phyloP scores from a whole-genome alignment of 2,329 filamentous ascomycete genomes.

The Colletotrichum acutatum region DNA sequence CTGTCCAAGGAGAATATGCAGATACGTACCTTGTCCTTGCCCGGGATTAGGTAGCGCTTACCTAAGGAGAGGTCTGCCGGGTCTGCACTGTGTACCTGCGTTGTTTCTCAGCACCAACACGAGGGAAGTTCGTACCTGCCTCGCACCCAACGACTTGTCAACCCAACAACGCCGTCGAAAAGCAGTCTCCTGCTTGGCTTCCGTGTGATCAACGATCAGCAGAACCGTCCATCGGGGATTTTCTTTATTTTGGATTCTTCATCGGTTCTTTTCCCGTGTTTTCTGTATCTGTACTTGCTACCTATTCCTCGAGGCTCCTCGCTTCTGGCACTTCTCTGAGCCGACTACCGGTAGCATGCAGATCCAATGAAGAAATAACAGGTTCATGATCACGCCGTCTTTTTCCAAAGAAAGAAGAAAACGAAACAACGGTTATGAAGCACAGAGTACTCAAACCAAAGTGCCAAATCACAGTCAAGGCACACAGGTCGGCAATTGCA shows the following conservation, averaged over 20 bases:
- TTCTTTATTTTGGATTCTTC: conserved; percentile 10
- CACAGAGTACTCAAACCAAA: background rate
- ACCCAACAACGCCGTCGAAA: conserved; percentile 30
- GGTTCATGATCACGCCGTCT: background rate
- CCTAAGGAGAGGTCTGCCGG: background rate
- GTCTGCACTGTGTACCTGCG: conserved; percentile 14
- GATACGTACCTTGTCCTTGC: background rate
- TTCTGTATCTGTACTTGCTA: background rate
- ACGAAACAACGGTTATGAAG: background rate
- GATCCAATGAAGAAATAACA: background rate
- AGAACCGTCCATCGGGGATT: conserved; percentile 18
- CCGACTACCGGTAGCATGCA: background rate
- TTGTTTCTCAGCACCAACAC: conserved; percentile 15
- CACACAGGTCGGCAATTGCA: conserved; percentile 19
- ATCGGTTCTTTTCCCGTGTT: conserved; percentile 14
- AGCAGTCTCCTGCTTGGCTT: conserved; percentile 22
- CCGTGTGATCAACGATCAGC: conserved; percentile 32
- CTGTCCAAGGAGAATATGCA: background rate
- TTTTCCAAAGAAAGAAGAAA: background rate
- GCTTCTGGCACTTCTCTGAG: background rate
- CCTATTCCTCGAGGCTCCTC: background rate
- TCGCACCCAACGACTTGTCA: conserved; percentile 7
- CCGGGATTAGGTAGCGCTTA: background rate
- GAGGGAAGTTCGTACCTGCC: background rate
- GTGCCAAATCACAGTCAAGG: background rate